Conservation (phyloP, 2,329 filamentous ascomycete species). For the Ophiognomonia clavigignenti-juglandacearum region DNA sequence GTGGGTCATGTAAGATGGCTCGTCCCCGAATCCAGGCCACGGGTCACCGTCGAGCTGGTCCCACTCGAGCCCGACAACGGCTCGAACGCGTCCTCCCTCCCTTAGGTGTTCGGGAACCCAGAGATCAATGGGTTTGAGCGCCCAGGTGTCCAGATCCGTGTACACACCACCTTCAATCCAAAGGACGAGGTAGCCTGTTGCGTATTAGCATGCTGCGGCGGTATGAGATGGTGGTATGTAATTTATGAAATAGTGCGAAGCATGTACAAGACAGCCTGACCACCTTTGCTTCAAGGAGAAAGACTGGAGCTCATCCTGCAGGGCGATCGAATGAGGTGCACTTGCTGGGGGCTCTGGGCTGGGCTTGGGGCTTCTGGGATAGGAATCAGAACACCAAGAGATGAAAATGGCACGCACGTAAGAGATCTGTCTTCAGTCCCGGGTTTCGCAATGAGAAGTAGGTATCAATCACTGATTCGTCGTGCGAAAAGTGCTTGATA, state of each 20-base stretch:
- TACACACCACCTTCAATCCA: slow-evolving; percentile 38
- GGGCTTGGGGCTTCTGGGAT: too few species aligned
- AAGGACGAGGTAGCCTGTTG: slow-evolving; percentile 26
- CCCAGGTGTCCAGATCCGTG: slow-evolving; percentile 56
- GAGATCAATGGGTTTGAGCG: slow-evolving; percentile 42
- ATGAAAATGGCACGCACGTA: too few species aligned
- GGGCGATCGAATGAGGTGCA: too few species aligned
- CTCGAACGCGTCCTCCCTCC: slow-evolving; percentile 16
- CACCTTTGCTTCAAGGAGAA: too few species aligned
- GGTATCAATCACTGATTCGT: slow-evolving; percentile 16
- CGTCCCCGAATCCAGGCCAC: slow-evolving; percentile 18
- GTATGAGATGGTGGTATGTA: too few species aligned
- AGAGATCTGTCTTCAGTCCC: slow-evolving; percentile 26
- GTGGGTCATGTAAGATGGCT: slow-evolving; percentile 21
- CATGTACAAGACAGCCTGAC: too few species aligned
- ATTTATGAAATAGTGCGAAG: too few species aligned
- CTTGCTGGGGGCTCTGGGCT: too few species aligned
- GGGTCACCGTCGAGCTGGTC: slow-evolving; percentile 22
- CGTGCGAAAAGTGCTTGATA: slow-evolving; percentile 17
- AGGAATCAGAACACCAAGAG: too few species aligned
- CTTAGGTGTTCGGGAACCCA: slow-evolving; percentile 22
- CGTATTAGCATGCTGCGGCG: too few species aligned
- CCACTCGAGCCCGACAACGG: slow-evolving; percentile 28
- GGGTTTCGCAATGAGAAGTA: slow-evolving; percentile 23
- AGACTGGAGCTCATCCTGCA: too few species aligned